Base-by-base conservation (phyloP, 306 rosid species). In the Sechiopsis laciniata region DNA sequence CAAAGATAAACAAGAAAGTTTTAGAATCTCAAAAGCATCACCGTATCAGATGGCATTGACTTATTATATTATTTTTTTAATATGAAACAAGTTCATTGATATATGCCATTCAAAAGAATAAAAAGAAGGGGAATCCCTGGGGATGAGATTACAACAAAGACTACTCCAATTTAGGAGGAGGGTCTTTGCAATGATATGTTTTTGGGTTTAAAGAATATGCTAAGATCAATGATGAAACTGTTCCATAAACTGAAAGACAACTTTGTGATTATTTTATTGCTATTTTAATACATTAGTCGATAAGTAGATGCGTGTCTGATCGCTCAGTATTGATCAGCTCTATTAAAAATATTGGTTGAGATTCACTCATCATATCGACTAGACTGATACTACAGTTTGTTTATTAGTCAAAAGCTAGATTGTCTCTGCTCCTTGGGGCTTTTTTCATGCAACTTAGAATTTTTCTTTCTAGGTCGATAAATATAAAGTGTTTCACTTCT, bases 261-360 rank as follows among this genome's bases (percentile, higher is more conserved):
- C 12, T 45, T 22, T 5, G 52, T 11, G 29, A 37, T 37, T 35
- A 17, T 35, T 64, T 64, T n/a, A 40, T 40, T 37, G 29, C 48
- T 17, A n/a, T 26, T 26, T 26, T 26, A 26, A 64, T 50, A 64
- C 29, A 3, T 2, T 64, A 64, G 51, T 37, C 8, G 1, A 64
- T 13, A 13, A 64, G 70, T 64, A n/a, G 51, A 45, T n/a, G n/a
- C n/a, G n/a, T n/a, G n/a, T 65, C 54, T 42, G 52, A 19, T 65
- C 11, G 35, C 35, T 45, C 53, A 66, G 45, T 45, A 20, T 45
- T 66, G n/a, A 1, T 66, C 55, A 40, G 53, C 11, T 66, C 26
- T 40, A 1, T 66, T 13, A 66, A 42, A 66, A 20, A 20, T 19
- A 19, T 42, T 45, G 11, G 55, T 32, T 66, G 35, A 20, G n/a